Evolutionary conservation across 2,329 filamentous ascomycete genomes (phyloP), one percentile per base, ranked within the genome.

Genomic region (Pseudocercospora fuligena): DNA sequence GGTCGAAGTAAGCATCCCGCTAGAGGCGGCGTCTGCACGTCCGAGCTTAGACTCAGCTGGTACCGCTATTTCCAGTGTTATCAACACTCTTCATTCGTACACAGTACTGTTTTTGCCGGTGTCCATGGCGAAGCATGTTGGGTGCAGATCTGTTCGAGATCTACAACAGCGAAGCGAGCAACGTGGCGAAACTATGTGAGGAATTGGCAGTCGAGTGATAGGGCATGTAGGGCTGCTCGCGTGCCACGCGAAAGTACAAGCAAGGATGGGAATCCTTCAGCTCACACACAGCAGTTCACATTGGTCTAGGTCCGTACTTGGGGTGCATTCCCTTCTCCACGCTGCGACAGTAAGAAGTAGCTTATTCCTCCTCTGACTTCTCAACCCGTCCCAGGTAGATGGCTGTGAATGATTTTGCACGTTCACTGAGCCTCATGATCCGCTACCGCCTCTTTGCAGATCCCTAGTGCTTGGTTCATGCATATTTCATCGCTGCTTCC

Each of bases 121-220:
- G 51, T 64, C 61, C 27, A 58, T 31, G 31, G 51, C 56, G 31
- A 36, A 62, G 43, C 29, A 62, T 8, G 29, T 47, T 43, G 19
- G n/a, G 5, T 64, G 53, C 14, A 51, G 53, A 64, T 64, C 61
- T 31, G 33, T 43, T 58, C 36, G 29, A 47, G 61, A 58, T 63
- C 61, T 43, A 25, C 61, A 57, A 43, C 5, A 43, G 16, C 23
- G 25, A 56, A 9, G 21, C 51, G 23, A 56, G 51, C 51, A 56
- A n/a, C 16, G 51, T 56, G 51, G 51, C 51, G 23, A 27, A 56
- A 9, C 51, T 56, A 33, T 25, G 51, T 56, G 25, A 31, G 21
- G 16, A 40, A 43, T 14, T 40, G 31, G 21, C 54, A 58, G 54
- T 16, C 40, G 7, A 58, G n/a, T 58, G 31, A 33, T 23, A 58